A percentile compares a stretch with the other conserved stretches of the same genome.
Conservation (phyloP, 169 alveolate genomes). For the Amoebophrya sp. region DNA sequence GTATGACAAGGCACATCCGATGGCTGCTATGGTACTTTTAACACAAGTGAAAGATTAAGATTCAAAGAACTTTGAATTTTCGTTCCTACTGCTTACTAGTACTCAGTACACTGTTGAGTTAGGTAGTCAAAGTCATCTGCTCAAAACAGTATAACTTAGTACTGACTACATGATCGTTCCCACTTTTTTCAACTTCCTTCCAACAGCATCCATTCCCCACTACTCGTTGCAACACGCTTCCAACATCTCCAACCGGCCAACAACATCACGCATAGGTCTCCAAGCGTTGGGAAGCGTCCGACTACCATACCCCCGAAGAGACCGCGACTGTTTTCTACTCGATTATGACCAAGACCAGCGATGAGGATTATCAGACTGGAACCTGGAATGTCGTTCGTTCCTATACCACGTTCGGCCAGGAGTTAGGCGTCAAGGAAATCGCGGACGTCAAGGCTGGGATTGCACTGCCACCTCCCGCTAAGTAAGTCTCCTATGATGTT, state of each 20-base stretch:
- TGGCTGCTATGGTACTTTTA: background rate
- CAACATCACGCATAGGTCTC: no score
- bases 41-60: background rate
- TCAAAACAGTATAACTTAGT: no score
- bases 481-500: no score
- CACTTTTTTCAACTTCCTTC: background rate
- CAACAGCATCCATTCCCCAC: background rate
- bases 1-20: background rate
- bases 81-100: background rate
- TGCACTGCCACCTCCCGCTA: background rate
- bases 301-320: constrained; percentile 19
- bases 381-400: background rate
- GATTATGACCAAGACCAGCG: background rate
- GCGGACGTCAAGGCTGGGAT: constrained; percentile 1
- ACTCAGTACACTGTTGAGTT: no score
- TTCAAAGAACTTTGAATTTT: background rate
- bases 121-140: no score
- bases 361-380: background rate
- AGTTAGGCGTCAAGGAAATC: background rate
- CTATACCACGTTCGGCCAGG: background rate
- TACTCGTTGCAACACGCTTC: background rate
- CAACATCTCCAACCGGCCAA: no score
- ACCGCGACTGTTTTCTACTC: background rate
- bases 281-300: background rate
- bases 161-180: background rate